These are phyloP conservation scores for Microbotryum saponariae DNA, from an alignment of 1,284 basidiomycete species.

Conservation along the genomic window DNA sequence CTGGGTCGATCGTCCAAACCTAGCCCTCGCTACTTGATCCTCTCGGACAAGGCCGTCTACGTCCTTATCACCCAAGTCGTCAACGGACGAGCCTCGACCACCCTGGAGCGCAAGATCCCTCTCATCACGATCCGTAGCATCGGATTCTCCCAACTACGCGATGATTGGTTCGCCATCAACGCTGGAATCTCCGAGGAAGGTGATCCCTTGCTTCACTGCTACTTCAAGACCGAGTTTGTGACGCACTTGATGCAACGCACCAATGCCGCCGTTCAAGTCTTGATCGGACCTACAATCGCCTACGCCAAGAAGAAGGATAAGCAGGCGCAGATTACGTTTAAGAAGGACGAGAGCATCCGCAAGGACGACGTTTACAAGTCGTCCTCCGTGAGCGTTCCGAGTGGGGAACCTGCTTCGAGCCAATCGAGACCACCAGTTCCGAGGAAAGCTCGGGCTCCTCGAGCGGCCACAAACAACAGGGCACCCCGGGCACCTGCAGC, in stretches of 20 bases:
- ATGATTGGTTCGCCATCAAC: slow-evolving; percentile 92
- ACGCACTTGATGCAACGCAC: slow-evolving; percentile 75
- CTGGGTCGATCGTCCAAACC: slow-evolving; percentile 81
- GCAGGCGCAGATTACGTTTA: slow-evolving; percentile 74
- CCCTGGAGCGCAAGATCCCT: slow-evolving; percentile 80
- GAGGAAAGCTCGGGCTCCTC: slow-evolving; percentile 56
- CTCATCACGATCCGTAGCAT: slow-evolving; percentile 78
- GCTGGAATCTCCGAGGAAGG: slow-evolving; percentile 73
- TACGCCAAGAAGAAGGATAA: slow-evolving; percentile 98
- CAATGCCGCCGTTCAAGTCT: slow-evolving; percentile 64
- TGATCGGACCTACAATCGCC: slow-evolving; percentile 68
- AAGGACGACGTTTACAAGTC: slow-evolving; percentile 89
- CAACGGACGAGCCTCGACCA: slow-evolving; percentile 56
- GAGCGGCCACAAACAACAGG: slow-evolving; percentile 61
- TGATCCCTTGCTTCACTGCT: slow-evolving; percentile 84
- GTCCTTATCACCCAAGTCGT: slow-evolving; percentile 65
- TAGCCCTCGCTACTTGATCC: slow-evolving; percentile 79
- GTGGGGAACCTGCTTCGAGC: slow-evolving; percentile 78
- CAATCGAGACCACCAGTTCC: slow-evolving; percentile 74
- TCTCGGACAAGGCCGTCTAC: slow-evolving; percentile 82
- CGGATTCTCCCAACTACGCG: slow-evolving; percentile 76
- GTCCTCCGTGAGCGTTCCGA: slow-evolving; percentile 75
- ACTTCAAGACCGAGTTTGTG: slow-evolving; percentile 93
- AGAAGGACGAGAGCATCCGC: slow-evolving; percentile 79
- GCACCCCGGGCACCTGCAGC: slow-evolving; percentile 1